Base-by-base conservation (phyloP, 1,284 basidiomycete genomes). In the Sanguinoderma infundibulare region DNA sequence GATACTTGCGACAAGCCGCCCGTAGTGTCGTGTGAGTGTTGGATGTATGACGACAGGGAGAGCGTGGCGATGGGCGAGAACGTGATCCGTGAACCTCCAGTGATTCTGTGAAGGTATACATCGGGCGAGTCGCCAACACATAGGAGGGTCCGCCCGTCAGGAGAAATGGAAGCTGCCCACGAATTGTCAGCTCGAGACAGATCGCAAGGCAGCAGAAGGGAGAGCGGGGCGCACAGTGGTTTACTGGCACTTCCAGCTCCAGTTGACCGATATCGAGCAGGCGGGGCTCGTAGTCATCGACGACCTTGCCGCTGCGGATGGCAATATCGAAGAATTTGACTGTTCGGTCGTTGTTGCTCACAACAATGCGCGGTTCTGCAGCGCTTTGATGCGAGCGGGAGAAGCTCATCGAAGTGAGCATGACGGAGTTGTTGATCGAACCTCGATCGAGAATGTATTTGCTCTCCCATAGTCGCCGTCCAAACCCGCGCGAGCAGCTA, bases 41-140 rank as follows among this genome's bases (percentile, higher is more conserved):
- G 52, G 70, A 81, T 78, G 26, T 85, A 81, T 32, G 84, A 76
- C 1, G 88, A 88, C 14, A 90, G 80, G 26, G 79, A 78, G 60
- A 87, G 81, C 34, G 81, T 85, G 12, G 78, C 76, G 66, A 87
- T 87, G 39, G 79, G 83, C 34, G 82, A 73, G 62, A 90, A 88
- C 4, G 83, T 78, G 63, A 89, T 78, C 20, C 74, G 78, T 3
- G 81, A 72, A 35, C 86, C 84, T 44, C 88, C 88, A 2, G 82
- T 80, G 61, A 92, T 80, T 56, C 85, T 82, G 70, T 92, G 89
- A 17, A 95, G 83, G 71, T 89, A 90, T 9, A 95, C 87, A 60
- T 93, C 87, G 35, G 88, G 84, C 5, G 92, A 94, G 72, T 96
- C 94, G 9, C 95, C 94, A 0, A 95, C 94, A 0, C 91, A 92